Percentiles rank a stretch among this genome's conserved stretches.
Evolutionary conservation across 495 filamentous ascomycete genomes (phyloP).

Genomic region (Podospora fimiseda): DNA sequence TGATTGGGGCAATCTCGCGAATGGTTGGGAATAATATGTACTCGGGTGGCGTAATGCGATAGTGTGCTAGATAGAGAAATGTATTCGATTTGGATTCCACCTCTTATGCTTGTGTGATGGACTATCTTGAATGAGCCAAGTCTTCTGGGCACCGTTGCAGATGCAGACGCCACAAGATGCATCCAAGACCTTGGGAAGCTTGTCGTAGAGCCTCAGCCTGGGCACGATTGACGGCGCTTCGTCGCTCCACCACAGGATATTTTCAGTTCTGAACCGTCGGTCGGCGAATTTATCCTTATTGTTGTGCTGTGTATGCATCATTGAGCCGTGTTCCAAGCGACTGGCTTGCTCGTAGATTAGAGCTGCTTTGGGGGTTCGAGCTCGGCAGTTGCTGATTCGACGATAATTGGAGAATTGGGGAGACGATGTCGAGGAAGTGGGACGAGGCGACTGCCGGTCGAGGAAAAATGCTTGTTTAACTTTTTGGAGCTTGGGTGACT

Average conservation of each 20-base stretch:
- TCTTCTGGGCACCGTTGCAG: too few relatives aligned
- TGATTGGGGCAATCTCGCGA: slow-evolving; percentile 1
- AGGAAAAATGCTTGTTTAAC: neutral
- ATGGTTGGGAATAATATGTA: neutral
- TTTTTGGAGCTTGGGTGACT: neutral
- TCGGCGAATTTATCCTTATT: neutral
- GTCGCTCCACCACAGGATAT: too few relatives aligned
- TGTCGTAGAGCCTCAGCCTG: slow-evolving; percentile 3
- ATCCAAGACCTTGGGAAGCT: slow-evolving; percentile 6
- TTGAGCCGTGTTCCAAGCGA: neutral
- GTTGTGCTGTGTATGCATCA: neutral
- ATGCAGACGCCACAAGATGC: neutral
- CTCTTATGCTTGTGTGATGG: too few relatives aligned
- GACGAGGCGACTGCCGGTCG: neutral
- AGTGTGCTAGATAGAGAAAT: too few relatives aligned
- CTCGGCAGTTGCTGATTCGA: too few relatives aligned
- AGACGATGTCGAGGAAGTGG: neutral
- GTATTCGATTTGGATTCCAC: too few relatives aligned
- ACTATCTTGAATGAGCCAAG: too few relatives aligned
- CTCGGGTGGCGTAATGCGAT: neutral
- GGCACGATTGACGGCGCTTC: neutral
- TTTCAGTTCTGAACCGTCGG: too few relatives aligned
- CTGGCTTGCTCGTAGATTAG: neutral
- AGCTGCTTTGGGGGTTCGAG: neutral
- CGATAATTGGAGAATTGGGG: too few relatives aligned